Evolutionary conservation across 306 rosid genomes (phyloP), one percentile per base, ranked within the genome.

Genomic region (Comarum palustre): DNA sequence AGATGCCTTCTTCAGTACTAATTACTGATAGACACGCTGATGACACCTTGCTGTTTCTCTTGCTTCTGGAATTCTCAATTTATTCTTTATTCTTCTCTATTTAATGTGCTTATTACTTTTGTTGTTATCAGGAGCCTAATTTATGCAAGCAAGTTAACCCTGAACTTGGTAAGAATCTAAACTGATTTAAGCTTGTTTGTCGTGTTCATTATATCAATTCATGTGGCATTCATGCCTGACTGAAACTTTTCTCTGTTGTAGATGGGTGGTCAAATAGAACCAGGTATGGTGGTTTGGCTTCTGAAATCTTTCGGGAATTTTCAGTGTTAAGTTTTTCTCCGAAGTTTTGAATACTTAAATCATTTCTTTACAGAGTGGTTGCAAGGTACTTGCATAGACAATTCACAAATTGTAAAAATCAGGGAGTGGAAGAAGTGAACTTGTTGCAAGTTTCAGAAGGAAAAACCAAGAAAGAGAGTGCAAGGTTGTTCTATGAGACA

Each of bases 211-310:
- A 71, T 19, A 34, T 75, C 80, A 57, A 81, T n/a, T n/a, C n/a
- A n/a, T 71, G 41, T 50, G 60, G 46, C 55, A 66, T 43, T 38
- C 31, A 10, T 57, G 47, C 51, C 42, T 57, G 55, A 80, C 73
- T 66, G 64, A 62, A 67, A 75, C 73, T 80, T 76, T 48, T 75
- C 47, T 78, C 72, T 76, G 24, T 74, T 81, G 81, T 55, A 87
- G 87, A 78, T 77, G 92, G 92, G 64, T 88, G 90, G 92, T 88
- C 97, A 17, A 82, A 66, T 63, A 81, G 88, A 87, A 90, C 96
- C 57, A 87, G 90, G 97, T 90, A 87, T 69, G 82, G 42, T 48
- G 62, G 79, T 64, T 54, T 54, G 66, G 67, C 67, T 66, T 46
- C 69, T 85, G 57, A 70, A 77, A 71, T 64, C 50, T 13, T 68